phyloP scores from a whole-genome alignment of 1,284 basidiomycete genomes.

The Inonotus obliquus region DNA sequence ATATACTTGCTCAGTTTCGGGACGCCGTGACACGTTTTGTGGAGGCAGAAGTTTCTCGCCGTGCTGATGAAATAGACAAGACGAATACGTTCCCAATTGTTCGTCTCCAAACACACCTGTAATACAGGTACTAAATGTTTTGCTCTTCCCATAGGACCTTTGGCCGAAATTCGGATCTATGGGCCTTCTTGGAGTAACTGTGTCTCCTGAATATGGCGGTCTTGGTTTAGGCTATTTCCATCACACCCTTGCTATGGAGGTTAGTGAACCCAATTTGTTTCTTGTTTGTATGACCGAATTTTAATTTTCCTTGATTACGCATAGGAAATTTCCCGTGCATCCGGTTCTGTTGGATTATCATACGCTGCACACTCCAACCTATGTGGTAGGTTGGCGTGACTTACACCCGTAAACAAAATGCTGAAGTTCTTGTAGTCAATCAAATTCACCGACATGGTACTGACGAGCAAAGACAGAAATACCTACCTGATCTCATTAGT shows the following conservation, averaged over 20 bases:
- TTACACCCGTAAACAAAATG: slow-evolving; percentile 41
- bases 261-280: slow-evolving; percentile 11
- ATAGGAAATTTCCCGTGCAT: slow-evolving; percentile 75
- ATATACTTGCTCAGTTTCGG: slow-evolving; percentile 54
- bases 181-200: slow-evolving; percentile 83
- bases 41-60: slow-evolving; percentile 73
- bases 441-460: slow-evolving; percentile 87
- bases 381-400: slow-evolving; percentile 40
- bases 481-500: slow-evolving; percentile 78
- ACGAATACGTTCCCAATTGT: slow-evolving; percentile 77
- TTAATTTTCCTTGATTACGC: background rate
- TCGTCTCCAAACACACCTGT: slow-evolving; percentile 24
- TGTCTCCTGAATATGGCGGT: slow-evolving; percentile 75
- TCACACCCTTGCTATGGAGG: slow-evolving; percentile 89
- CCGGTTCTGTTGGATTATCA: slow-evolving; percentile 86
- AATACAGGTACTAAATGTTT: background rate
- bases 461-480: slow-evolving; percentile 80
- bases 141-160: slow-evolving; percentile 52
- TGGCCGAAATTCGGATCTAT: slow-evolving; percentile 89
- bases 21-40: slow-evolving; percentile 76
- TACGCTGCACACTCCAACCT: slow-evolving; percentile 95
- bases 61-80: slow-evolving; percentile 81
- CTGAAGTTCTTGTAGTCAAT: slow-evolving; percentile 29
- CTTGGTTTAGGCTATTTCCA: slow-evolving; percentile 80
- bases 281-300: background rate